These are phyloP conservation scores for Lipomyces yamanashiensis DNA, from an alignment of 805 yeast species.

Conservation along the genomic window DNA sequence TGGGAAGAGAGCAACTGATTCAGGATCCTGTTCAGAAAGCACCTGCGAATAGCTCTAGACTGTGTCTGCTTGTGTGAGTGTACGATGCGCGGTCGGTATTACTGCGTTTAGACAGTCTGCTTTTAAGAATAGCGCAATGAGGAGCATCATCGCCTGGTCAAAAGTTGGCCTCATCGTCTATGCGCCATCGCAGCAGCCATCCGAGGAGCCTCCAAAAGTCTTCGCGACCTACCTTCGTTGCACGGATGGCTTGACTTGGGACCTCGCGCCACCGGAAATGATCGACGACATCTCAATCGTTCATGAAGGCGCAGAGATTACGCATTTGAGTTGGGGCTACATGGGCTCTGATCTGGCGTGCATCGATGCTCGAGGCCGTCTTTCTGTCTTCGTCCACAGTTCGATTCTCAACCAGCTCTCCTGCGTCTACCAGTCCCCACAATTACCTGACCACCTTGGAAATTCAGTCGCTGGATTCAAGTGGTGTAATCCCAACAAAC, in stretches of 20 bases:
- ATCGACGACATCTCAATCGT: conserved; percentile 39
- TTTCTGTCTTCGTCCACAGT: conserved; percentile 53
- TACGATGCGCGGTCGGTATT: not conserved
- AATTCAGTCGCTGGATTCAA: conserved; percentile 55
- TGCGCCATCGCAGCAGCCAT: conserved; percentile 11
- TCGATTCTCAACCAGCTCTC: conserved; percentile 40
- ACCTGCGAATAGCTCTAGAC: no score
- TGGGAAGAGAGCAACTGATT: not conserved
- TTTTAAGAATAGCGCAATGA: not conserved
- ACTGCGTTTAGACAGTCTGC: not conserved
- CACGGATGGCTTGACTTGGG: conserved; percentile 75
- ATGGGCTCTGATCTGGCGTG: conserved; percentile 82
- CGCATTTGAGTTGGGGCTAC: conserved; percentile 72
- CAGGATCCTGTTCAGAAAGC: no score
- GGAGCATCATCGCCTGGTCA: conserved; percentile 36
- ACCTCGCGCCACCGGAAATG: conserved; percentile 62
- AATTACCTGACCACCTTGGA: conserved; percentile 29
- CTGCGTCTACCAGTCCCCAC: conserved; percentile 36
- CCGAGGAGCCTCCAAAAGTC: conserved; percentile 10
- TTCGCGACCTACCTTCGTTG: conserved; percentile 44
- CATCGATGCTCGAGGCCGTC: conserved; percentile 71
- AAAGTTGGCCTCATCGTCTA: conserved; percentile 36
- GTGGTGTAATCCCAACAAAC: conserved; percentile 79
- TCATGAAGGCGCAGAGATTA: conserved; percentile 34
- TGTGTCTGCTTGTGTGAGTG: no score